Conservation (phyloP, 768 basidiomycete genomes). For the Mrakia frigida region DNA sequence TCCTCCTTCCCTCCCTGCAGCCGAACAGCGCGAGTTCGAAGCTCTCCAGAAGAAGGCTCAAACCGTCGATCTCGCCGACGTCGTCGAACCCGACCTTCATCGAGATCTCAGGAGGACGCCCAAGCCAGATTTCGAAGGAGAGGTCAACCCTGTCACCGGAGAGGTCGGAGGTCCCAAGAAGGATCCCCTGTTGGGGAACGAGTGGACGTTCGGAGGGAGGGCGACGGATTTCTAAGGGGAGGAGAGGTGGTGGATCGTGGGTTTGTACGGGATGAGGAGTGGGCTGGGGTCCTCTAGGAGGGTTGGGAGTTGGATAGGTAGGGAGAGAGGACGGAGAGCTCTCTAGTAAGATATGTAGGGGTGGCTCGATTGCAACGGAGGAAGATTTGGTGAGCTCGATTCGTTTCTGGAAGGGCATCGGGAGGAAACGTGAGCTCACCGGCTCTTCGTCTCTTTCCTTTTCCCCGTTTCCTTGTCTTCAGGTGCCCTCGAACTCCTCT, state of each 20-base stretch:
- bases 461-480: too few relatives aligned
- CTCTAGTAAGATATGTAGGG: too few relatives aligned
- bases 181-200: slow-evolving; percentile 75
- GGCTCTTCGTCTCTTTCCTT: too few relatives aligned
- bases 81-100: slow-evolving; percentile 48
- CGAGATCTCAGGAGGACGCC: slow-evolving; percentile 60
- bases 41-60: slow-evolving; percentile 56
- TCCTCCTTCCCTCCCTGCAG: slow-evolving; percentile 67
- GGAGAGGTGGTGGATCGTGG: not conserved
- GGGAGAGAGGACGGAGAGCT: too few relatives aligned
- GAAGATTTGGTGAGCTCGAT: too few relatives aligned
- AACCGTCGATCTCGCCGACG: slow-evolving; percentile 39
- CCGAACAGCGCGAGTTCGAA: slow-evolving; percentile 80
- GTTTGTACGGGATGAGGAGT: not conserved
- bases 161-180: slow-evolving; percentile 81
- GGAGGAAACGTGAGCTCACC: too few relatives aligned
- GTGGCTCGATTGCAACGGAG: too few relatives aligned
- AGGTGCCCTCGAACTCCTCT: too few relatives aligned
- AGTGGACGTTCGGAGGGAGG: slow-evolving; percentile 87
- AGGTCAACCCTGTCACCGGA: slow-evolving; percentile 73
- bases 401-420: too few relatives aligned
- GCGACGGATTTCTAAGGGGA: slow-evolving; percentile 70
- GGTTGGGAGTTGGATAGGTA: too few relatives aligned
- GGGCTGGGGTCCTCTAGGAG: not conserved
- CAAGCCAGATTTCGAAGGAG: slow-evolving; percentile 67